Evolutionary conservation across 1,139 yeast genomes (phyloP), one percentile per base, ranked within the genome.

Genomic region (Debaryomyces sp.): DNA sequence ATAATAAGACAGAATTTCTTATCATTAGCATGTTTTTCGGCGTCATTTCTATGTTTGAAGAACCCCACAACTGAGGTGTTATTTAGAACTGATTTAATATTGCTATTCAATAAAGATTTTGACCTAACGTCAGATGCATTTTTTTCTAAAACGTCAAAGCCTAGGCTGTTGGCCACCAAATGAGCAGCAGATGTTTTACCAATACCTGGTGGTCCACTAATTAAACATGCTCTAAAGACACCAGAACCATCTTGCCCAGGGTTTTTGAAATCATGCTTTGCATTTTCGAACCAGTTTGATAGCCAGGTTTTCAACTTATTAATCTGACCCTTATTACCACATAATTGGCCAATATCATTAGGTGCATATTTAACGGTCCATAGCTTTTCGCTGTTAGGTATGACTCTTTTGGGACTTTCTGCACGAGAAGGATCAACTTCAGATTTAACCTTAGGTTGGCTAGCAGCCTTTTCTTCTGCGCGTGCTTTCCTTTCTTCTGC

Each of bases 321-420:
- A 4, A 95, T 85, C 47, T 84, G 83, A 1, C 89, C 83, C 63
- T 89, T 90, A 65, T 94, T 94, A 50, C 99, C 99, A 69, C 97
- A 91, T 34, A 94, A 82, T 56, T 94, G 97, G 36, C 73, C 74
- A 44, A 86, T 55, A 38, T 76, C 77, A 1, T 82, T 79, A 6
- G 99, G 99, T 0, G 99, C 98, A 67, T 94, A 89, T 64, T 85
- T 90, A 3, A 84, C 87, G 0, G 99, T 94, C 99, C 99, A 95
- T 50, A 95, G 72, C 57, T 83, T 83, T 49, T 85, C 88, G 46
- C 68, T 68, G 48, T 75, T 77, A 6, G 77, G 65, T 18, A 74
- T 66, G 13, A 65, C 71, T 24, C 63, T 60, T 32, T 41, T 41
- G 43, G 51, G 61, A 13, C 23, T 13, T 23, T 34, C 23, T 21